Evolutionary conservation across 2,329 filamentous ascomycete species (phyloP).

Genomic region (Paraphaeosphaeria minitans): DNA sequence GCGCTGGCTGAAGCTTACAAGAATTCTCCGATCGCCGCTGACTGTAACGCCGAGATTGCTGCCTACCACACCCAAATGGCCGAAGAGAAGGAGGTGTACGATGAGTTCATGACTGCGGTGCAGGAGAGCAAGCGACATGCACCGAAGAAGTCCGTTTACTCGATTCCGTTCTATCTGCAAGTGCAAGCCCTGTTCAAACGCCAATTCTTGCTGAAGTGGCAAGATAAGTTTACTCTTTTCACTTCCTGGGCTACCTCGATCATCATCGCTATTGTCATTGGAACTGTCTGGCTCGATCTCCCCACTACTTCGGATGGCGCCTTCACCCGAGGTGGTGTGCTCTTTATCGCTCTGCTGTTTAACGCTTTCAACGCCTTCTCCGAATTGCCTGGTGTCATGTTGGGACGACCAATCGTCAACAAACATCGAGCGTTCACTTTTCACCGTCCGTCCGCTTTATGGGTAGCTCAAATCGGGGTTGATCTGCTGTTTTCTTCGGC

Average conservation of each 20-base stretch:
- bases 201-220: slow-evolving; percentile 84
- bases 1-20: slow-evolving; percentile 73
- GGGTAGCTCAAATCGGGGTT: slow-evolving; percentile 81
- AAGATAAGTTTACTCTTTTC: slow-evolving; percentile 77
- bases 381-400: slow-evolving; percentile 76
- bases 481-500: slow-evolving; percentile 74
- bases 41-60: slow-evolving; percentile 68
- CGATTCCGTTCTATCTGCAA: slow-evolving; percentile 80
- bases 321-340: slow-evolving; percentile 79
- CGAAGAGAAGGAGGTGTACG: slow-evolving; percentile 68
- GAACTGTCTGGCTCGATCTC: slow-evolving; percentile 77
- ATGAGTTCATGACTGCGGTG: slow-evolving; percentile 78
- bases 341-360: slow-evolving; percentile 81
- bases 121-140: slow-evolving; percentile 79
- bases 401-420: slow-evolving; percentile 76
- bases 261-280: slow-evolving; percentile 76
- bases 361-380: slow-evolving; percentile 87
- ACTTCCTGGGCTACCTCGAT: slow-evolving; percentile 75
- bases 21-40: slow-evolving; percentile 63
- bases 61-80: slow-evolving; percentile 69
- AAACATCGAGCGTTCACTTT: slow-evolving; percentile 86
- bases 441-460: slow-evolving; percentile 79
- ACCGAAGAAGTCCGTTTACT: slow-evolving; percentile 75
- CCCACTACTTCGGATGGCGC: slow-evolving; percentile 68
- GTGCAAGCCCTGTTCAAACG: slow-evolving; percentile 83